Evolutionary conservation across 306 rosid genomes (phyloP).

Genomic region (Fragaria ananassa): DNA sequence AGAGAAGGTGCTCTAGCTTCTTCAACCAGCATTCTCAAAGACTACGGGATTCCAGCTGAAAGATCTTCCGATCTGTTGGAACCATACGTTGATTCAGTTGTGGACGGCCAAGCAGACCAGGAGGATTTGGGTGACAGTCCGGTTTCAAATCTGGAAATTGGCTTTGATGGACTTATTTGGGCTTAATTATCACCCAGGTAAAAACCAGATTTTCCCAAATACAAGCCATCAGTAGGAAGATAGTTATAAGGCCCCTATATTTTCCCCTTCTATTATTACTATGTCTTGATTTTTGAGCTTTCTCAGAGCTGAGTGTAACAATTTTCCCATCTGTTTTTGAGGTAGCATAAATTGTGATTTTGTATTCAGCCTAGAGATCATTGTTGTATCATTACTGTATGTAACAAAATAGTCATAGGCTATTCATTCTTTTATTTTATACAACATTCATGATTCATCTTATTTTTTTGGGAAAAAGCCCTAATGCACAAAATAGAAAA

Average conservation of each 20-base stretch:
- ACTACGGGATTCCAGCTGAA: conserved; percentile 82
- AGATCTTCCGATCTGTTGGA: conserved; percentile 75
- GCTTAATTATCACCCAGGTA: conserved; percentile 32
- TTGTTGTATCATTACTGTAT: conserved; percentile 12
- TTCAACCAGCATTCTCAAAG: conserved; percentile 66
- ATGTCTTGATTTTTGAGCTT: background rate
- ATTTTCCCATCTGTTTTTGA: background rate
- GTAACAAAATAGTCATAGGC: background rate
- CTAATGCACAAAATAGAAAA: too few relatives aligned
- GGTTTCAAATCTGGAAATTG: conserved; percentile 69
- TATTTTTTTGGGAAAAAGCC: too few relatives aligned
- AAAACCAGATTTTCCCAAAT: background rate
- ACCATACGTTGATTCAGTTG: conserved; percentile 58
- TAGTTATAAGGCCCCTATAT: background rate
- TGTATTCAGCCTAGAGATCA: conserved; percentile 9
- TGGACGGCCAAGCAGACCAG: conserved; percentile 39
- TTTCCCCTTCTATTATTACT: background rate
- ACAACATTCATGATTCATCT: background rate
- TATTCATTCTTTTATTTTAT: background rate
- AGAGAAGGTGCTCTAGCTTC: conserved; percentile 62
- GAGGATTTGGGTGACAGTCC: conserved; percentile 59
- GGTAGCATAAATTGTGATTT: background rate
- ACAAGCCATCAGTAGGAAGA: conserved; percentile 4
- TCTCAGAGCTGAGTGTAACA: background rate
- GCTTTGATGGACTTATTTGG: conserved; percentile 76